Evolutionary conservation across 179 eudicot genomes (phyloP).

Genomic region (Beta macrorhiza): DNA sequence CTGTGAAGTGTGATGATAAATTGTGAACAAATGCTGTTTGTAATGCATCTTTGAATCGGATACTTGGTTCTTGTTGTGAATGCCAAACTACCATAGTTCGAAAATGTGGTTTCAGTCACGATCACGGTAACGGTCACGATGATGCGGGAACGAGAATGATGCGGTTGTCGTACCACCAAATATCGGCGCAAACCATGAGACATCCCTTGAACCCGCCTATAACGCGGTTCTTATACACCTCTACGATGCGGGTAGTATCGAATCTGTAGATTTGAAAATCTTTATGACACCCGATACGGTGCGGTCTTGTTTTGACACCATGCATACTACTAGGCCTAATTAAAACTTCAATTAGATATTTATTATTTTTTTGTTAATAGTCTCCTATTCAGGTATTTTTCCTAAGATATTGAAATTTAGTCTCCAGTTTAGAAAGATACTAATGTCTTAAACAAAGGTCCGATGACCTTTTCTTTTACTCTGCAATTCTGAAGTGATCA

Average conservation of each 20-base stretch:
- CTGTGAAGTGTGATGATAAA: background rate
- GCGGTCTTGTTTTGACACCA: too few relatives aligned
- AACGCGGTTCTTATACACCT: too few relatives aligned
- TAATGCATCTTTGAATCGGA: background rate
- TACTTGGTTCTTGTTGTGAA: background rate
- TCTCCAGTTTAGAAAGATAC: background rate
- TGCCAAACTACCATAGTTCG: background rate
- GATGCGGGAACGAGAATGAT: too few relatives aligned
- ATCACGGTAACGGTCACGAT: too few relatives aligned
- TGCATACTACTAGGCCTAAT: background rate
- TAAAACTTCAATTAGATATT: background rate
- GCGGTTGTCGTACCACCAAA: too few relatives aligned
- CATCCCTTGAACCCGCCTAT: too few relatives aligned
- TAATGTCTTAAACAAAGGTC: background rate
- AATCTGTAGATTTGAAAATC: too few relatives aligned
- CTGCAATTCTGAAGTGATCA: background rate
- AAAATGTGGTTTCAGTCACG: too few relatives aligned
- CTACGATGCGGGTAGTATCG: too few relatives aligned
- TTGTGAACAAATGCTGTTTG: background rate
- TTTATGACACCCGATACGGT: too few relatives aligned
- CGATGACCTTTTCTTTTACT: conserved; percentile 1
- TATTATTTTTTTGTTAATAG: background rate
- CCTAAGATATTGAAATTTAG: background rate
- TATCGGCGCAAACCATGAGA: too few relatives aligned
- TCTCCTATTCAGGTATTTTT: background rate